A percentile compares a stretch with the other conserved stretches of the same genome.
These are phyloP conservation scores for Diospyros lotus DNA, from an alignment of 148 eudicot genomes.

Conservation along the genomic window DNA sequence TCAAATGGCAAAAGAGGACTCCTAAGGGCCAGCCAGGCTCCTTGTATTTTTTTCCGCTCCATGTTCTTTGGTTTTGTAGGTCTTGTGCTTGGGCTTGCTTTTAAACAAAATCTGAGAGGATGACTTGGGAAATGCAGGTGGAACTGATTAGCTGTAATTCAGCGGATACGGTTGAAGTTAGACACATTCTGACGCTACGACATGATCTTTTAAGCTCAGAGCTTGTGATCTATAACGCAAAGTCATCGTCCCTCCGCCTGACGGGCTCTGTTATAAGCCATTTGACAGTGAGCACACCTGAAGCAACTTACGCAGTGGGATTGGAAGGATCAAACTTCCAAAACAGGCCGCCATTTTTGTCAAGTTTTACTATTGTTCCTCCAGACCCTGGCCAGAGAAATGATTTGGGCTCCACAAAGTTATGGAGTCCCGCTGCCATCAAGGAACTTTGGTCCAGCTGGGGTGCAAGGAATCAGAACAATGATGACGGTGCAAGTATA, in stretches of 20 bases:
- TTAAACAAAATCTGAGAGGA: background rate
- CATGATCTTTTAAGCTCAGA: constrained; percentile 49
- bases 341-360: constrained; percentile 42
- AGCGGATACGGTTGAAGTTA: constrained; percentile 39
- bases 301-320: constrained; percentile 85
- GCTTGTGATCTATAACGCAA: constrained; percentile 39
- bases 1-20: too few species aligned
- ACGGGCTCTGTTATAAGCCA: constrained; percentile 62
- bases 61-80: too few species aligned
- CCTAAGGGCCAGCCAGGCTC: too few species aligned
- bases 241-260: constrained; percentile 31
- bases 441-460: constrained; percentile 26
- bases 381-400: constrained; percentile 25
- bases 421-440: constrained; percentile 26
- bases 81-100: constrained; percentile 4
- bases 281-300: constrained; percentile 77
- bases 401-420: constrained; percentile 17
- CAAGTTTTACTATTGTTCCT: constrained; percentile 56
- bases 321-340: constrained; percentile 59
- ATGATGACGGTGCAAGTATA: constrained; percentile 7
- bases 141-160: constrained; percentile 52
- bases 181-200: constrained; percentile 46
- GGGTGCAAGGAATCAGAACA: constrained; percentile 15
- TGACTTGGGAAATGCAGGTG: constrained; percentile 43
- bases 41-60: too few species aligned